Base-by-base conservation (phyloP, 352 stramenopile species). In the Phytopythium ostracodes region DNA sequence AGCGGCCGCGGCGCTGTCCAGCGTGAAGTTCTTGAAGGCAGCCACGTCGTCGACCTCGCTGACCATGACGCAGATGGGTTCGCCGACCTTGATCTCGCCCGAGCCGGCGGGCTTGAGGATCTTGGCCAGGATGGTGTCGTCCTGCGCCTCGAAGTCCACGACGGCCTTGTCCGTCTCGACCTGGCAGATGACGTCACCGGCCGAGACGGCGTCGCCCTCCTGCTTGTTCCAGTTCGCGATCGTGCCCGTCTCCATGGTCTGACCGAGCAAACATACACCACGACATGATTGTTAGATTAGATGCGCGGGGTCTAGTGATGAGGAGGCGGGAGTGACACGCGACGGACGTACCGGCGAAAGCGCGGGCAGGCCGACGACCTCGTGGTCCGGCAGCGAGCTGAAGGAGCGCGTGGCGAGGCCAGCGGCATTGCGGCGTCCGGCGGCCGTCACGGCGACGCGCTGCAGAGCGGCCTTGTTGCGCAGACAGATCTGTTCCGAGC, bases 81-180 rank as follows among this genome's bases (percentile, higher is more conserved):
- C 74, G 18, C 81, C 80, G 56, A 92, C 79, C 49, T 85, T 67
- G 66, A 99, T 87, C 60, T 98, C 96, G 8, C 82, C 74, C 7
- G 77, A 64, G 17, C 94, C 95, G 9, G 84, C 88, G 20, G 77
- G 68, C 43, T 94, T 90, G 44, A 99, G 81, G 74, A 99, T 98
- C 80, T 98, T 98, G 50, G 94, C 96, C 44, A 99, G 65, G 51
- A 97, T 84, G 58, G 81, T 86, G 38, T 99, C 97, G 71, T 99
- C 96, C 67, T 98, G 94, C 11, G 93, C 91, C 73, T 99, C 97
- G 70, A 98, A 99, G 76, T 98, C 96, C 53, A 99, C 96, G 27
- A 96, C 96, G 22, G 97, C 97, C 79, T 99, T 99, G 79, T 99
- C 97, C 14, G 97, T 99, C 80, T 99, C 96, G 60, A 99, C 91